A percentile compares a stretch with the other conserved stretches of the same genome.
These are phyloP conservation scores for Trypanosoma lewisi DNA, from an alignment of 208 protist species.

Conservation along the genomic window DNA sequence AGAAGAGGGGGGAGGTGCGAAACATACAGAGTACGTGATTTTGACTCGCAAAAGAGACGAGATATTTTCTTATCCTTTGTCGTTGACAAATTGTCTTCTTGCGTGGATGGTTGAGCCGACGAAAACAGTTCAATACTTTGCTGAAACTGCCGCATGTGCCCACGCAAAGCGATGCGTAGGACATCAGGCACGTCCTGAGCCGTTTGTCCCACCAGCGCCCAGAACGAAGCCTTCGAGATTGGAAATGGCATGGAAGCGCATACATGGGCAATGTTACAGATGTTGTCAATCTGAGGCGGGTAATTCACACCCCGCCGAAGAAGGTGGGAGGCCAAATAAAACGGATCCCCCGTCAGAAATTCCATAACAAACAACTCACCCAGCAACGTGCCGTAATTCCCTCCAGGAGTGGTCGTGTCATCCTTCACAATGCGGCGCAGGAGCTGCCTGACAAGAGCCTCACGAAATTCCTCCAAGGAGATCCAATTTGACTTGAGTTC, in stretches of 20 bases:
- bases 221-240: slow-evolving; percentile 73
- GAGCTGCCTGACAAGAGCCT: slow-evolving; percentile 57
- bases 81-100: slow-evolving; percentile 1
- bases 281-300: slow-evolving; percentile 61
- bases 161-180: slow-evolving; percentile 37
- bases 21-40: slow-evolving; percentile 71
- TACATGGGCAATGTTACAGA: slow-evolving; percentile 70
- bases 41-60: slow-evolving; percentile 27
- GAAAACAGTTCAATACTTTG: slow-evolving; percentile 26
- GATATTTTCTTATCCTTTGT: neutral
- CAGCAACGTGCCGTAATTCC: slow-evolving; percentile 63
- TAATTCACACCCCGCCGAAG: slow-evolving; percentile 45
- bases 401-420: slow-evolving; percentile 13
- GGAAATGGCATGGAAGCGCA: slow-evolving; percentile 44
- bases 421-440: slow-evolving; percentile 50
- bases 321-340: slow-evolving; percentile 59
- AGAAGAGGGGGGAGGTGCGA: slow-evolving; percentile 65
- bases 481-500: slow-evolving; percentile 32
- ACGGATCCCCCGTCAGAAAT: slow-evolving; percentile 72
- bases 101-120: neutral
- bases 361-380: slow-evolving; percentile 51
- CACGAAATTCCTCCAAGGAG: slow-evolving; percentile 43
- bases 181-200: slow-evolving; percentile 28
- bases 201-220: slow-evolving; percentile 57
- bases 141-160: slow-evolving; percentile 57